Evolutionary conservation across 2,329 filamentous ascomycete species (phyloP).

Genomic region (Neocatenulostroma microsporum): DNA sequence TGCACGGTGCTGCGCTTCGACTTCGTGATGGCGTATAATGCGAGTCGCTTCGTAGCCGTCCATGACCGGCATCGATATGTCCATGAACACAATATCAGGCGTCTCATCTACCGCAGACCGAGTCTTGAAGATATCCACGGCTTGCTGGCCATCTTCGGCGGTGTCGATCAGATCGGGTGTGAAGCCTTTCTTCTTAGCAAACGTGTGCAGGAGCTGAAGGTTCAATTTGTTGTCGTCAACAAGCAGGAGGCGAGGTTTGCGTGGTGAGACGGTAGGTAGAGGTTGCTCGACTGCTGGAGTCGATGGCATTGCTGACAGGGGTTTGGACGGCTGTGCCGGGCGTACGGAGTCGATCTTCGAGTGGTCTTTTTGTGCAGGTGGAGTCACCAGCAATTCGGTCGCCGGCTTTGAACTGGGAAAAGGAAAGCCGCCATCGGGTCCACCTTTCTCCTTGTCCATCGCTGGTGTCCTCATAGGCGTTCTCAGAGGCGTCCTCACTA

Average conservation of each 20-base stretch:
- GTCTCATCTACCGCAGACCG: constrained; percentile 13
- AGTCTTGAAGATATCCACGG: constrained; percentile 32
- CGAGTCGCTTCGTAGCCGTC: constrained; percentile 18
- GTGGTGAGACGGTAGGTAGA: no score
- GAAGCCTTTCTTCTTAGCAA: constrained; percentile 24
- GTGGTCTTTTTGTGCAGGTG: no score
- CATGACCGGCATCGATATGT: constrained; percentile 22
- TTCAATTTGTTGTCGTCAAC: constrained; percentile 21
- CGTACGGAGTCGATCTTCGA: no score
- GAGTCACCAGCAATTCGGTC: no score
- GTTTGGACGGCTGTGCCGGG: no score
- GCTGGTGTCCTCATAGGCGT: no score
- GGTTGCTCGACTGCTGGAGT: no score
- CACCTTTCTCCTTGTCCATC: no score
- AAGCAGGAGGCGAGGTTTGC: constrained; percentile 15
- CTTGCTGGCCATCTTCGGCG: constrained; percentile 41
- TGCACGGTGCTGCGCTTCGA: constrained; percentile 1
- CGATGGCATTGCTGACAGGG: no score
- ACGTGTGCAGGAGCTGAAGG: constrained; percentile 13
- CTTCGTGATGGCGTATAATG: constrained; percentile 15
- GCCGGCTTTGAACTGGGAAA: no score
- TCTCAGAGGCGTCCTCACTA: no score
- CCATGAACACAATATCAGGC: constrained; percentile 42
- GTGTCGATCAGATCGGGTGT: constrained; percentile 26
- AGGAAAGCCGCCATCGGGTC: no score